A percentile compares a stretch with the other conserved stretches of the same genome.
These are phyloP conservation scores for Blepharisma japonicum DNA, from an alignment of 73 alveolate species.

Conservation along the genomic window DNA sequence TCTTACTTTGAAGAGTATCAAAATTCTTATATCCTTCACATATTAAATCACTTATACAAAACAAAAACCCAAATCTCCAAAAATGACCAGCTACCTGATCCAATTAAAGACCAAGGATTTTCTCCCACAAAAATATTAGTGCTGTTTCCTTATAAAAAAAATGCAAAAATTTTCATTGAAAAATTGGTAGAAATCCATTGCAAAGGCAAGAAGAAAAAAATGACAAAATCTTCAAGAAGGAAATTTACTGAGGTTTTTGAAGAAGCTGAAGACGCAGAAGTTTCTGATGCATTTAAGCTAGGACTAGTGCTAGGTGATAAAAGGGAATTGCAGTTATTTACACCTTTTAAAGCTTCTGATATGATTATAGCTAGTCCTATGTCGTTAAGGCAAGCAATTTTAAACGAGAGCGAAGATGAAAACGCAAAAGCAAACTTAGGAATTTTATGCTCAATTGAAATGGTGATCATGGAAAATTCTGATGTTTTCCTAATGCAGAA, in stretches of 20 bases:
- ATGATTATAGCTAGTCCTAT: slow-evolving; percentile 12
- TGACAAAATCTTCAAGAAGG: slow-evolving; percentile 10
- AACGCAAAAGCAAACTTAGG: neutral
- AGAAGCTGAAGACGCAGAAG: neutral
- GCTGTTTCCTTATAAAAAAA: neutral
- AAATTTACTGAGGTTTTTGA: slow-evolving; percentile 6
- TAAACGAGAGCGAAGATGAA: neutral
- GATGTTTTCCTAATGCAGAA: neutral
- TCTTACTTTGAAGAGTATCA: neutral
- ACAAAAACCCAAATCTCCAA: neutral
- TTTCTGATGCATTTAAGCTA: slow-evolving; percentile 6
- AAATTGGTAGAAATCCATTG: neutral
- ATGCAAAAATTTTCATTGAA: neutral
- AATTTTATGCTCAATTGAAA: neutral
- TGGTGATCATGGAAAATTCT: neutral
- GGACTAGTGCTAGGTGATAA: neutral
- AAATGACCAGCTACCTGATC: neutral
- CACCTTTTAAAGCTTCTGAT: neutral
- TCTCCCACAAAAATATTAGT: neutral
- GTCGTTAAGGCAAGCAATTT: neutral
- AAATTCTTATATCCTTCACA: neutral
- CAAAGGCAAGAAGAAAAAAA: slow-evolving; percentile 1
- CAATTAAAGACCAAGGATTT: slow-evolving; percentile 21
- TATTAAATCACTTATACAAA: slow-evolving; percentile 8
- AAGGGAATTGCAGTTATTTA: neutral